Conservation (phyloP, 208 protist species). For the Trypanosoma avium region DNA sequence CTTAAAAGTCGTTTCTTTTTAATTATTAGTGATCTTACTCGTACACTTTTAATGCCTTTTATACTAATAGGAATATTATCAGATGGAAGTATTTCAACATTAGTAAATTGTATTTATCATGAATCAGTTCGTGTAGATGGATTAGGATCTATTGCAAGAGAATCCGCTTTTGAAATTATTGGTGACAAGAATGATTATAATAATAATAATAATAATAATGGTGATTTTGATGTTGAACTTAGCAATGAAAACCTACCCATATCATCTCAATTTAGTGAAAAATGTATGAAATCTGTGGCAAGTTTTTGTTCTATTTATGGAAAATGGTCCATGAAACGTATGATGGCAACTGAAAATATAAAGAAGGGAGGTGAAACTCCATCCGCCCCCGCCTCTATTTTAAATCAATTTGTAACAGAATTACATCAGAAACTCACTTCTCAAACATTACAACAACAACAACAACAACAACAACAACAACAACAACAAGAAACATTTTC, state of each 20-base stretch:
- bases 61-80: constrained; percentile 48
- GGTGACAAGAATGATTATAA: no score
- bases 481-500: no score
- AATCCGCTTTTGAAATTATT: constrained; percentile 34
- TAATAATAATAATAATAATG: not conserved
- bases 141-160: constrained; percentile 65
- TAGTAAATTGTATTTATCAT: constrained; percentile 46
- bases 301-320: constrained; percentile 28
- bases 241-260: not conserved
- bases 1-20: constrained; percentile 51
- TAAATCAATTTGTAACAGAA: constrained; percentile 16
- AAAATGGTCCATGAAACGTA: constrained; percentile 7
- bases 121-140: constrained; percentile 66
- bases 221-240: not conserved
- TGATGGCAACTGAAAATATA: not conserved
- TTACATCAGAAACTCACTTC: constrained; percentile 14
- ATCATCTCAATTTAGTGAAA: constrained; percentile 7
- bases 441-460: not conserved
- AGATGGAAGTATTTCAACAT: constrained; percentile 54
- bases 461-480: not conserved
- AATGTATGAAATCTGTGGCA: constrained; percentile 25
- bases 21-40: constrained; percentile 41
- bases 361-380: not conserved
- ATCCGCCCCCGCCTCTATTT: not conserved
- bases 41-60: constrained; percentile 52